Conservation (phyloP, 1,139 yeast genomes). For the Nakaseomyces uthaithaninus region DNA sequence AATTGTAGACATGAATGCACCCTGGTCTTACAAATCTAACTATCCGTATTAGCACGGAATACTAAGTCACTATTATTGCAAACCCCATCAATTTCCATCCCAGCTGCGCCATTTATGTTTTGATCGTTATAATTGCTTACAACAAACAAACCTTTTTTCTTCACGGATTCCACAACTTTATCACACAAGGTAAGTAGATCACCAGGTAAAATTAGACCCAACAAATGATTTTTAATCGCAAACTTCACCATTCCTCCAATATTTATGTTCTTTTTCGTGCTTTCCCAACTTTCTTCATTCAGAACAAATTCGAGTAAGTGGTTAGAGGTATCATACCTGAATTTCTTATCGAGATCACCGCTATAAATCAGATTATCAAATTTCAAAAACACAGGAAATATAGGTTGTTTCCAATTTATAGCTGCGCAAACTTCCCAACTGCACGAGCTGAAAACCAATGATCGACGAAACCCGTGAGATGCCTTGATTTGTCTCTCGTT, state of each 20-base stretch:
- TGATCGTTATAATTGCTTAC: conserved; percentile 40
- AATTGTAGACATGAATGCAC: no score
- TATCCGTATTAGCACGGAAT: conserved; percentile 62
- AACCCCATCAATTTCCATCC: conserved; percentile 60
- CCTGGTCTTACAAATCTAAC: no score
- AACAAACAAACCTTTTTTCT: conserved; percentile 73
- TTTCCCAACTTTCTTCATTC: conserved; percentile 6
- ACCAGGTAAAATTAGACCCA: conserved; percentile 74
- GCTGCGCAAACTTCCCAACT: conserved; percentile 86
- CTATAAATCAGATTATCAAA: conserved; percentile 52
- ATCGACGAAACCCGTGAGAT: conserved; percentile 35
- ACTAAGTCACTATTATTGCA: conserved; percentile 58
- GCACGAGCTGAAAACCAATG: conserved; percentile 74
- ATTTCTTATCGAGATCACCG: conserved; percentile 25
- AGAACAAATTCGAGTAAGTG: conserved; percentile 11
- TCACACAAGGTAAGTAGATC: conserved; percentile 68
- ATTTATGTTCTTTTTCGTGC: conserved; percentile 39
- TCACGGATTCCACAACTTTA: conserved; percentile 61
- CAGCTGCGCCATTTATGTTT: conserved; percentile 26
- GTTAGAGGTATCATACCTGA: conserved; percentile 33
- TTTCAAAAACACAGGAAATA: conserved; percentile 84
- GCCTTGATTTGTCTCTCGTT: conserved; percentile 53
- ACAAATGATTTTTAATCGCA: conserved; percentile 71
- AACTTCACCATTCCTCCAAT: conserved; percentile 60
- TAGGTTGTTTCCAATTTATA: conserved; percentile 96